These are phyloP conservation scores for Venturia aucupariae DNA, from an alignment of 2,329 filamentous ascomycete species.

Conservation along the genomic window DNA sequence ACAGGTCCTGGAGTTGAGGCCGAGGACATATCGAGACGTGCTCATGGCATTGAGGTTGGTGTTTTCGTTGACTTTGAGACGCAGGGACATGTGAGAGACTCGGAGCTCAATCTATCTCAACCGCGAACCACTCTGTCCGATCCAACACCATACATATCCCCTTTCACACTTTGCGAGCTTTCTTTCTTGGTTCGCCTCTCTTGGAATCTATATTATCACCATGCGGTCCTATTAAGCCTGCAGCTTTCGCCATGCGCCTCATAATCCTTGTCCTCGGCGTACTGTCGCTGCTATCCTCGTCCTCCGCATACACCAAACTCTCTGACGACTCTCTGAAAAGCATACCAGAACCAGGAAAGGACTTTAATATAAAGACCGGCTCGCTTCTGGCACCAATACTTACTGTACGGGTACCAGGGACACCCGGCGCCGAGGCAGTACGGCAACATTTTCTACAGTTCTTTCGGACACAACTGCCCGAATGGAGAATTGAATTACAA, in stretches of 20 bases:
- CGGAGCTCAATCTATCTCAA: conserved; percentile 4
- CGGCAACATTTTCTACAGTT: conserved; percentile 78
- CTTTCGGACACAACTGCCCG: conserved; percentile 63
- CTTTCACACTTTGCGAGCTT: not conserved
- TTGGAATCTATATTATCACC: conserved; percentile 2
- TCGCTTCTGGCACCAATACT: conserved; percentile 77
- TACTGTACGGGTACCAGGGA: conserved; percentile 79
- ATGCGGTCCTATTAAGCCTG: not conserved
- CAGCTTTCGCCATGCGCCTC: not conserved
- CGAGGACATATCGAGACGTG: not conserved
- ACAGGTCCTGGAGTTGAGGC: not conserved
- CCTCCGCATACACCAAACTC: conserved; percentile 48
- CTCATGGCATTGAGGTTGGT: conserved; percentile 3
- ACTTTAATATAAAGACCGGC: conserved; percentile 72
- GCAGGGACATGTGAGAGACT: not conserved
- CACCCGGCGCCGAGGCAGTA: conserved; percentile 60
- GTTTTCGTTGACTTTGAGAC: not conserved
- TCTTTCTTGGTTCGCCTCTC: not conserved
- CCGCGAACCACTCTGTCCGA: not conserved
- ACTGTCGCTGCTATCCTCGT: conserved; percentile 23
- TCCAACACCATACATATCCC: not conserved
- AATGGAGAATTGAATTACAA: conserved; percentile 74
- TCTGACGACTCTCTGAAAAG: conserved; percentile 64
- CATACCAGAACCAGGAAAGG: conserved; percentile 60
- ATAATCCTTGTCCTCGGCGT: conserved; percentile 15